Evolutionary conservation across 2,329 filamentous ascomycete species (phyloP).

Genomic region (Pseudonectria buxi): DNA sequence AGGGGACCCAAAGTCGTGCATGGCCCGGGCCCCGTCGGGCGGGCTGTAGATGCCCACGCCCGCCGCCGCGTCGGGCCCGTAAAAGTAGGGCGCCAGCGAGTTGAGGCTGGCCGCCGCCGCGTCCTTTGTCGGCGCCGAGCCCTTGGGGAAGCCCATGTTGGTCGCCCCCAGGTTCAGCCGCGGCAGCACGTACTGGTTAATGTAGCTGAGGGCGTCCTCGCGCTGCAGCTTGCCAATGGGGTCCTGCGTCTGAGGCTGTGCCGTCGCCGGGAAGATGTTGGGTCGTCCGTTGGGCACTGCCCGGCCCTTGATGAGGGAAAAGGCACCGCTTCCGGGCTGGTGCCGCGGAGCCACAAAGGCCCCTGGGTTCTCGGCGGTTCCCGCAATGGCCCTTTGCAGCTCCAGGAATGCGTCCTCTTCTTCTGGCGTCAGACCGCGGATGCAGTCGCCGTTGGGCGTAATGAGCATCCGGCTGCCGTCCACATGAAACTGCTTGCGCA

Average conservation of each 20-base stretch:
- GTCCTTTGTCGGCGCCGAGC: conserved; percentile 33
- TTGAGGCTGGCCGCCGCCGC: conserved; percentile 45
- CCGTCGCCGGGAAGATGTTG: conserved; percentile 50
- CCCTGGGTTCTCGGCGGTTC: conserved; percentile 43
- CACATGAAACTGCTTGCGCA: conserved; percentile 50
- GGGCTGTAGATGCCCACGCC: conserved; percentile 39
- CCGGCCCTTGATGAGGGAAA: conserved; percentile 56
- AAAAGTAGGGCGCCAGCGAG: conserved; percentile 51
- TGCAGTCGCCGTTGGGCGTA: conserved; percentile 68
- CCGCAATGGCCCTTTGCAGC: conserved; percentile 55
- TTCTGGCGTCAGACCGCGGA: conserved; percentile 62
- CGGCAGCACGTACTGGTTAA: conserved; percentile 62
- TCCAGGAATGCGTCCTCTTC: conserved; percentile 66
- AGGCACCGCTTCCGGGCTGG: conserved; percentile 46
- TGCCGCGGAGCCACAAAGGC: conserved; percentile 51
- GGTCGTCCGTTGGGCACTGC: conserved; percentile 59
- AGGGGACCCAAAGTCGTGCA: conserved; percentile 27
- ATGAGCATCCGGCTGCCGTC: conserved; percentile 64
- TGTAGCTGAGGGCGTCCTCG: conserved; percentile 60
- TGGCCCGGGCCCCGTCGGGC: conserved; percentile 28
- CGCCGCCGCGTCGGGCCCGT: conserved; percentile 38
- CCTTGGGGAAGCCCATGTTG: conserved; percentile 36
- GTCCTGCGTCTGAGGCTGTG: conserved; percentile 44
- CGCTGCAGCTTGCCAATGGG: conserved; percentile 59
- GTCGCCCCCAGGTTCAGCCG: conserved; percentile 47